These are phyloP conservation scores for Serpula lacrymans DNA, from an alignment of 768 basidiomycete species.

Conservation along the genomic window DNA sequence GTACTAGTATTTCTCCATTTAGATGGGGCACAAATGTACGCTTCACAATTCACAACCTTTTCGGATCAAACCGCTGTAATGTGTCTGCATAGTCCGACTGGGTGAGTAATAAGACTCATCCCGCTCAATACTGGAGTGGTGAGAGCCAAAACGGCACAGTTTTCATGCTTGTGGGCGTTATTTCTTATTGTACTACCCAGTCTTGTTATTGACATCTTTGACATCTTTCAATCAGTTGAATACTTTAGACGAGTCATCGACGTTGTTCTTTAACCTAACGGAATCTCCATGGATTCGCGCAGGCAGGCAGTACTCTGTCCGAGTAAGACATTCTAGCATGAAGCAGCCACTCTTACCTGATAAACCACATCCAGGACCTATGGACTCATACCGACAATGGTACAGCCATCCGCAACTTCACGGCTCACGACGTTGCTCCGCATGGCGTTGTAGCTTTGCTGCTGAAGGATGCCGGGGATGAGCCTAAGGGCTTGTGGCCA, in stretches of 20 bases:
- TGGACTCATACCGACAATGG: constrained; percentile 74
- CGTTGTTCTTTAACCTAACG: constrained; percentile 60
- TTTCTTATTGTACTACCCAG: neutral
- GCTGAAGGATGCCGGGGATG: constrained; percentile 62
- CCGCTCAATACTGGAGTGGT: constrained; percentile 73
- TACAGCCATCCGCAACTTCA: constrained; percentile 59
- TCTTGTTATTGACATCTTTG: neutral
- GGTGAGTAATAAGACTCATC: constrained; percentile 42
- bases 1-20: constrained; percentile 62
- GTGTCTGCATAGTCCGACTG: constrained; percentile 28
- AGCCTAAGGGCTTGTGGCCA: constrained; percentile 55
- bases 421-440: constrained; percentile 49
- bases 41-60: too few relatives aligned
- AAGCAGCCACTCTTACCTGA: neutral
- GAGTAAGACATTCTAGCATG: constrained; percentile 49
- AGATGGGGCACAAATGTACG: constrained; percentile 62
- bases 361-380: constrained; percentile 46
- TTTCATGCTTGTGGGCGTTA: constrained; percentile 57
- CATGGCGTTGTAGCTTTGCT: constrained; percentile 71
- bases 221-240: constrained; percentile 44
- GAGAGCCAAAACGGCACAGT: constrained; percentile 61
- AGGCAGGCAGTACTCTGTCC: constrained; percentile 60
- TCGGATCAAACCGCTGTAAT: neutral
- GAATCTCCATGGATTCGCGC: constrained; percentile 73
- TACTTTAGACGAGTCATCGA: constrained; percentile 49